A percentile compares a stretch with the other conserved stretches of the same genome.
Evolutionary conservation across 2,329 filamentous ascomycete genomes (phyloP).

Genomic region (Pseudocercospora fuligena): DNA sequence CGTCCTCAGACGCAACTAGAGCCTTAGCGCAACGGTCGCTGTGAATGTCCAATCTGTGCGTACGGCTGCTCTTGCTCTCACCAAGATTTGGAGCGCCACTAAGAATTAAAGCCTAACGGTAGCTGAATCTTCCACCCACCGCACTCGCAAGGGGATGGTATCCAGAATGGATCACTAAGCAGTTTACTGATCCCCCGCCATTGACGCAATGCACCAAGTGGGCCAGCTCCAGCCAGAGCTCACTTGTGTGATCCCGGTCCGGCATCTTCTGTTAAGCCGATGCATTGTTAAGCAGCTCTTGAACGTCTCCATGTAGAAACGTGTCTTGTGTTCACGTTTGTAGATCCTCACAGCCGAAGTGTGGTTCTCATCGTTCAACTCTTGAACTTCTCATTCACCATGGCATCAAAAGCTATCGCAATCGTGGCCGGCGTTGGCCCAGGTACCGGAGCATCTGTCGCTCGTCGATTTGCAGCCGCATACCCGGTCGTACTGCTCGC

Average conservation of each 20-base stretch:
- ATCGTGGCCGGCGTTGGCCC: conserved; percentile 74
- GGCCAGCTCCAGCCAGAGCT: neutral
- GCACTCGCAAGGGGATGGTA: no score
- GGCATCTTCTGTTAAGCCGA: neutral
- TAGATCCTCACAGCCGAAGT: neutral
- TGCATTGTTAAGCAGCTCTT: conserved; percentile 6
- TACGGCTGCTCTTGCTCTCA: no score
- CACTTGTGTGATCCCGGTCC: neutral
- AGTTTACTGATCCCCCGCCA: conserved; percentile 7
- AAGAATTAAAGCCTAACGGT: no score
- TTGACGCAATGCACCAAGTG: conserved; percentile 3
- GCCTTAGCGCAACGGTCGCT: no score
- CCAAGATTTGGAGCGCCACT: no score
- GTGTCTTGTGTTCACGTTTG: neutral
- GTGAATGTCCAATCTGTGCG: no score
- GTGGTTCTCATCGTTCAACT: neutral
- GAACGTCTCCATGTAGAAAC: neutral
- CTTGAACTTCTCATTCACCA: neutral
- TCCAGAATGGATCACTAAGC: neutral
- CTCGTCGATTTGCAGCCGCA: conserved; percentile 62
- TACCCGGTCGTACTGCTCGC: conserved; percentile 80
- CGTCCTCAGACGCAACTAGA: no score
- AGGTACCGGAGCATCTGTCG: conserved; percentile 68
- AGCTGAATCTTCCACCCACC: no score
- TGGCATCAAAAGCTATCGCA: conserved; percentile 58